phyloP scores from a whole-genome alignment of 768 basidiomycete species.

The Suillus brevipes region DNA sequence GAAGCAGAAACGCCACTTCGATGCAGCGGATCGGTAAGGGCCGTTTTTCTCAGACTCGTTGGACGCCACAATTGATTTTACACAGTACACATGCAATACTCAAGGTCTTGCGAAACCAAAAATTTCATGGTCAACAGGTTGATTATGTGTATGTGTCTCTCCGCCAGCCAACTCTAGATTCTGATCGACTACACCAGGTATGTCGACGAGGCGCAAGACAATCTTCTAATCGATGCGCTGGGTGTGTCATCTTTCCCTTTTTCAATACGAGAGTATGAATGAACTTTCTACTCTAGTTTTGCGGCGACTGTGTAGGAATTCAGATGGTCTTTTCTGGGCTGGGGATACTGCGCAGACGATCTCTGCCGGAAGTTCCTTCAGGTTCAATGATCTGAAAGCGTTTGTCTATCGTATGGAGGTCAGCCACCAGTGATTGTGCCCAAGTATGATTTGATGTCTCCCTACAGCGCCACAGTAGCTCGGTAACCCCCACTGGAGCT shows the following conservation, averaged over 20 bases:
- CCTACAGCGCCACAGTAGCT: slow-evolving; percentile 22
- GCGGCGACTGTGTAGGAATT: slow-evolving; percentile 59
- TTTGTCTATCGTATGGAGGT: slow-evolving; percentile 67
- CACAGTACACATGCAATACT: slow-evolving; percentile 54
- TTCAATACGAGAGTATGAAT: not conserved
- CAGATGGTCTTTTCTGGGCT: slow-evolving; percentile 75
- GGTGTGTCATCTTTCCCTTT: slow-evolving; percentile 35
- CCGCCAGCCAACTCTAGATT: not conserved
- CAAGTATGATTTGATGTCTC: not conserved
- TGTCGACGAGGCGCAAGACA: slow-evolving; percentile 75
- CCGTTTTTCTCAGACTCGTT: not conserved
- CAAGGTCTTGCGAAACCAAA: slow-evolving; percentile 23
- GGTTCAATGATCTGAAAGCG: slow-evolving; percentile 70
- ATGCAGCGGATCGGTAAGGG: slow-evolving; percentile 59
- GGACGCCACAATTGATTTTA: not conserved
- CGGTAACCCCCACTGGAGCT: slow-evolving; percentile 12
- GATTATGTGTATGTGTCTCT: slow-evolving; percentile 51
- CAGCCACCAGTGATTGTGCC: not conserved
- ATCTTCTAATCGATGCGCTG: slow-evolving; percentile 62
- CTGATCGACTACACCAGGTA: slow-evolving; percentile 43
- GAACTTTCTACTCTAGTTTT: slow-evolving; percentile 44
- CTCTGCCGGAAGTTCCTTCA: slow-evolving; percentile 68
- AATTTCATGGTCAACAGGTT: slow-evolving; percentile 39
- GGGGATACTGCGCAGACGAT: slow-evolving; percentile 83
- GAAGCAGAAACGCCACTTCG: slow-evolving; percentile 41